Evolutionary conservation across 768 basidiomycete species (phyloP), one percentile per base, ranked within the genome.

Genomic region (Austroboletus festivus): DNA sequence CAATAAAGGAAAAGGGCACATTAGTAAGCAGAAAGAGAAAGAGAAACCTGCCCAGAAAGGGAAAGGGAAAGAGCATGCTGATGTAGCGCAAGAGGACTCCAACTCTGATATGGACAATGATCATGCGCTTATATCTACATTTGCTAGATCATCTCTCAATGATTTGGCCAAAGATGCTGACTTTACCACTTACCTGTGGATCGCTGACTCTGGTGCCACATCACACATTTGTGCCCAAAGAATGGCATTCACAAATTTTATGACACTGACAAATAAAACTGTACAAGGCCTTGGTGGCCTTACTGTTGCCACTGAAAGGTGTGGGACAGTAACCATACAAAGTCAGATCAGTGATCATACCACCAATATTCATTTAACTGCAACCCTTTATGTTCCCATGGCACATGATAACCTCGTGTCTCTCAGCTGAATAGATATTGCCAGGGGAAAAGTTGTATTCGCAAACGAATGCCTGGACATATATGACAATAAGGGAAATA

Each of bases 131-230:
- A n/a, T n/a, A n/a, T n/a, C n/a, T n/a, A n/a, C n/a, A n/a, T n/a
- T n/a, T n/a, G n/a, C n/a, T n/a, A n/a, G n/a, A n/a, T n/a, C n/a
- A n/a, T n/a, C n/a, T n/a, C n/a, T 16, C 3, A 8, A 7, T 42
- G 21, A 19, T 8, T 3, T 3, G 3, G 11, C 26, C 23, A 7
- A 52, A 0, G 22, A 38, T n/a, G 47, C 22, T 11, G 1, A 38
- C 0, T 30, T 57, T 40, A 47, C 44, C 15, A 24, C 26, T 44
- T 48, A 52, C 3, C 33, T 15, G 3, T 57, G 53, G 56, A 22
- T 57, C 4, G 47, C 37, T 0, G 39, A 52, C 6, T 47, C 45
- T 1, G 47, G 28, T 3, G 38, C 40, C 0, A 50, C 20, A 2
- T 34, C 44, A 12, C 41, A 48, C 20, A 51, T 56, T 10, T 50